Base-by-base conservation (phyloP, 2,329 filamentous ascomycete genomes). In the Epichloe glyceriae region DNA sequence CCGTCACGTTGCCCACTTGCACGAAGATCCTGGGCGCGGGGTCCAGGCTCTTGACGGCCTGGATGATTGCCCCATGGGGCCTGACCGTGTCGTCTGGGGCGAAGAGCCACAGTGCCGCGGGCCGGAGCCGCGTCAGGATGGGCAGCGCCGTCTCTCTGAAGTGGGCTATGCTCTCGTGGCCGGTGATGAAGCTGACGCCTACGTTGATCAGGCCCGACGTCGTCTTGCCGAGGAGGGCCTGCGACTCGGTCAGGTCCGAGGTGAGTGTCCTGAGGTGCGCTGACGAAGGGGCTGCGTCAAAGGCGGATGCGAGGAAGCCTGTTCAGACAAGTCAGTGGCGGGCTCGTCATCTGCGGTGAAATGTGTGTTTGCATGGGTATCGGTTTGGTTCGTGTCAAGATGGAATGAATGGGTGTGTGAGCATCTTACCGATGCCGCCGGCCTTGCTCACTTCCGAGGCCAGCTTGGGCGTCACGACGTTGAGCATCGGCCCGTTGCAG, bases 41-140 rank as follows among this genome's bases (percentile, higher is more conserved):
- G 4, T 58, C 56, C 14, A 64, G 51, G 4, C 17, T 46, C 52
- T 65, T 66, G 33, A 71, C 53, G 3, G 62, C 62, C 46, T 58
- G 53, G 37, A 74, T 64, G 42, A 74, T 67, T 47, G 50, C 57
- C 6, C 52, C 56, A 49, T 70, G 65, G 11, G 68, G 66, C 15
- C 69, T 65, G 19, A 67, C 60, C 15, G 70, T 61, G 5, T 69
- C 66, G 34, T 69, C 65, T 2, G 80, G 79, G 3, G 82, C 82
- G 58, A 85, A 86, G 45, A 86, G 72, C 83, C 83, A 86, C 8
- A 82, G 70, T 0, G 79, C 82, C 2, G 73, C 74, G 2, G 82
- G 80, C 0, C 64, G 65, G 61, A 80, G 74, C 53, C 69, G 65
- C 22, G 60, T 60, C 17, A 86, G 66, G 12, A 83, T 55, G 1